Conservation (phyloP, 305 asterid species). For the Plantago rigida region DNA sequence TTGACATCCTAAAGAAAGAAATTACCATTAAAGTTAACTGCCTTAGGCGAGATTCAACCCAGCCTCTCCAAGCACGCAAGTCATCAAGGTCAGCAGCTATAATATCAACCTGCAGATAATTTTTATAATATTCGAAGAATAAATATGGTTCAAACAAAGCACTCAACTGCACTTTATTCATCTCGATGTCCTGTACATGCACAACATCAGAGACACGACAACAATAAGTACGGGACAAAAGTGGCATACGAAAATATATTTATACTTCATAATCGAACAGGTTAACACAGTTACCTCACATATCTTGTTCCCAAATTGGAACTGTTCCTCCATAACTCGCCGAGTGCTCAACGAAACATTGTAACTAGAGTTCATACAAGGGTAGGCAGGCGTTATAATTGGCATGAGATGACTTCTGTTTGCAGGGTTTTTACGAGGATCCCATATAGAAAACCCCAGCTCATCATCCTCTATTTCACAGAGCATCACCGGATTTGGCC, state of each 20-base stretch:
- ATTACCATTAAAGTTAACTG: slow-evolving; percentile 88
- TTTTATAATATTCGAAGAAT: slow-evolving; percentile 80
- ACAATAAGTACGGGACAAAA: slow-evolving; percentile 12
- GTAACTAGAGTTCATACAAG: slow-evolving; percentile 98
- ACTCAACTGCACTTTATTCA: slow-evolving; percentile 61
- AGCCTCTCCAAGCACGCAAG: slow-evolving; percentile 92
- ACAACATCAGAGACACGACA: slow-evolving; percentile 13
- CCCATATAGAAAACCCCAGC: slow-evolving; percentile 91
- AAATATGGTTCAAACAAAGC: slow-evolving; percentile 72
- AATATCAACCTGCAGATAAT: slow-evolving; percentile 79
- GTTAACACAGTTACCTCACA: slow-evolving; percentile 58
- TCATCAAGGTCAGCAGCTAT: slow-evolving; percentile 77
- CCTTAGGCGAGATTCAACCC: slow-evolving; percentile 96
- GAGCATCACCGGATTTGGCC: slow-evolving; percentile 95
- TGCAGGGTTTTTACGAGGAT: slow-evolving; percentile 81
- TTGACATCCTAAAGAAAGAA: slow-evolving; percentile 24
- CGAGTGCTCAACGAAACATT: slow-evolving; percentile 92
- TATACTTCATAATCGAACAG: slow-evolving; percentile 18
- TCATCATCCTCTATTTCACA: slow-evolving; percentile 76
- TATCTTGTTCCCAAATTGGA: slow-evolving; percentile 57
- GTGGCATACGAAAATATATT: background rate
- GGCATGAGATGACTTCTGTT: slow-evolving; percentile 85
- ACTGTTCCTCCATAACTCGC: slow-evolving; percentile 80
- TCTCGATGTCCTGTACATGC: slow-evolving; percentile 73
- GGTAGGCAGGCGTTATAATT: slow-evolving; percentile 94